A percentile compares a stretch with the other conserved stretches of the same genome.
Evolutionary conservation across 2,329 filamentous ascomycete genomes (phyloP).

Genomic region (Talaromyces verruculosus): DNA sequence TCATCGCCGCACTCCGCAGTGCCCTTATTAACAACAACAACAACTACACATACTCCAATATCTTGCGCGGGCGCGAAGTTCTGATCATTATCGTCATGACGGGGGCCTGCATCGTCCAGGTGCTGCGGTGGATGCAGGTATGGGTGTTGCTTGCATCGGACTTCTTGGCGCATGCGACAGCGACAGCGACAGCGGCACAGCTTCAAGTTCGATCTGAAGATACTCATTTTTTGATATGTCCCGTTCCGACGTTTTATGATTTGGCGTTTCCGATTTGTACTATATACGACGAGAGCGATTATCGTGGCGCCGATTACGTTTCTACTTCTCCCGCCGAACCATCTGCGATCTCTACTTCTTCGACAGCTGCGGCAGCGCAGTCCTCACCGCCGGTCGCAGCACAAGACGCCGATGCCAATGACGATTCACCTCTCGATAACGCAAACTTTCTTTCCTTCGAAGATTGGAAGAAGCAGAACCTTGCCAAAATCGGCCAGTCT

Average conservation of each 20-base stretch:
- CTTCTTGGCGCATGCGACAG: slow-evolving; percentile 15
- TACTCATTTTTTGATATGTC: slow-evolving; percentile 5
- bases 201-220: slow-evolving; percentile 4
- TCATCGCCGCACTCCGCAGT: slow-evolving; percentile 17
- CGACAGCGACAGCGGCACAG: not conserved
- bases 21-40: slow-evolving; percentile 13
- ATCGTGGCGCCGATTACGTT: not conserved
- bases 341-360: slow-evolving; percentile 14
- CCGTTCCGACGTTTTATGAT: not conserved
- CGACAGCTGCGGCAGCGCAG: not conserved
- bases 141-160: slow-evolving; percentile 21
- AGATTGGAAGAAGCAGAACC: slow-evolving; percentile 94
- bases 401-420: slow-evolving; percentile 32
- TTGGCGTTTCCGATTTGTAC: slow-evolving; percentile 17
- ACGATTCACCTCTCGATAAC: slow-evolving; percentile 68
- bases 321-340: not conserved
- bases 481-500: slow-evolving; percentile 79
- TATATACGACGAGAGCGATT: slow-evolving; percentile 9
- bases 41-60: slow-evolving; percentile 5
- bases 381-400: not conserved
- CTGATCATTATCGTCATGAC: slow-evolving; percentile 14
- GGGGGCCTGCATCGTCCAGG: slow-evolving; percentile 12
- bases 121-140: slow-evolving; percentile 20
- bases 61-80: slow-evolving; percentile 12
- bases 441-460: slow-evolving; percentile 93